Evolutionary conservation across 2,329 filamentous ascomycete species (phyloP), one percentile per base, ranked within the genome.

Genomic region (Lecanicillium sp.): DNA sequence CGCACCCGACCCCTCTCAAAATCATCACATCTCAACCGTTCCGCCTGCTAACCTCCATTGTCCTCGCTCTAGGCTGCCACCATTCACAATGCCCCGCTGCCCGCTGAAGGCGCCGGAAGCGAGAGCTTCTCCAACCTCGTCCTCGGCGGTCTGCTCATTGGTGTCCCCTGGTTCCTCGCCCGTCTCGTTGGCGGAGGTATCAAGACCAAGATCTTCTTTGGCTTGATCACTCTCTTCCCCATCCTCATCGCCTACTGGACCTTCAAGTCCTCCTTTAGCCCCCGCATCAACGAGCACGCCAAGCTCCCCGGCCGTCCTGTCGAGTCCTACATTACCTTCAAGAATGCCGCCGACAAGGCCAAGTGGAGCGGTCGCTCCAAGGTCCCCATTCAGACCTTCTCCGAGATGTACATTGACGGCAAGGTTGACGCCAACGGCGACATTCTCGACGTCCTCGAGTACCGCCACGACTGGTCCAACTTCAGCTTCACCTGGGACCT

Each of bases 401-500:
- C 94, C 65, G 90, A 96, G 71, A 95, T 91, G 86, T 97, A 96
- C 77, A 95, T 97, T 69, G 86, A 93, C 63, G 89, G 88, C 51
- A 83, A 95, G 50, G 90, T 95, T 54, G 89, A 95, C 59, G 91
- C 96, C 78, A 97, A 95, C 67, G 90, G 90, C 50, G 93, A 97
- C 69, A 81, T 78, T 60, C 78, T 97, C 54, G 91, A 97, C 63
- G 75, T 87, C 40, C 72, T 97, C 68, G 93, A 97, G 71, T 93
- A 93, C 74, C 79, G 93, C 62, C 91, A 97, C 66, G 93, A 98
- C 68, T 97, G 93, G 93, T 88, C 89, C 58, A 93, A 79, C 75
- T 96, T 95, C 77, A 79, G 83, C 62, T 95, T 97, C 71, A 96
- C 91, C 54, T 69, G 86, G 61, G 77, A 83, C 61, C 75, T 96